A percentile compares a stretch with the other conserved stretches of the same genome.
These are phyloP conservation scores for Talaromyces stipitatus DNA, from an alignment of 495 filamentous ascomycete species.

Conservation along the genomic window DNA sequence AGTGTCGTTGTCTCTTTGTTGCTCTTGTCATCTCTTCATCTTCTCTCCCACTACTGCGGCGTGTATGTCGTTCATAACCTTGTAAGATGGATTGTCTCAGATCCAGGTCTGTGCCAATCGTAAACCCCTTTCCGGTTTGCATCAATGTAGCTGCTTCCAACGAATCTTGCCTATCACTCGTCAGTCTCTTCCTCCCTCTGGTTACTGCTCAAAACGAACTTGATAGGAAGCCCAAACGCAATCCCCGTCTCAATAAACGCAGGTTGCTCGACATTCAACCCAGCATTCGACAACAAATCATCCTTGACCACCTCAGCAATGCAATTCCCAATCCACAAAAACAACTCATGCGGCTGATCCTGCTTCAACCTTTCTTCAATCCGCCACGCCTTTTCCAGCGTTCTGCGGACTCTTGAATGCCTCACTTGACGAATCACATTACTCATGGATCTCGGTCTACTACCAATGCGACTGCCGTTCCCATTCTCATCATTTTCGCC, in stretches of 20 bases:
- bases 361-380: constrained; percentile 74
- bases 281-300: constrained; percentile 34
- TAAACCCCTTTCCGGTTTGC: constrained; percentile 85
- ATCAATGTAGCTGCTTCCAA: constrained; percentile 70
- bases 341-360: constrained; percentile 65
- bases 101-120: constrained; percentile 63
- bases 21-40: constrained; percentile 21
- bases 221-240: constrained; percentile 84
- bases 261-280: constrained; percentile 30
- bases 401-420: constrained; percentile 45
- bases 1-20: constrained; percentile 35
- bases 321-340: constrained; percentile 71
- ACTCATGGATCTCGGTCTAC: constrained; percentile 19
- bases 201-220: constrained; percentile 44
- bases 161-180: constrained; percentile 55
- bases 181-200: neutral
- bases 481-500: constrained; percentile 17
- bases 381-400: constrained; percentile 65
- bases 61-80: constrained; percentile 58
- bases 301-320: constrained; percentile 64
- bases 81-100: constrained; percentile 60
- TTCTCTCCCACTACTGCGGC: constrained; percentile 28
- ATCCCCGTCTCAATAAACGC: constrained; percentile 66
- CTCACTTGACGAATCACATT: constrained; percentile 39
- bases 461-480: constrained; percentile 22